Evolutionary conservation across 1,284 basidiomycete genomes (phyloP), one percentile per base, ranked within the genome.

Genomic region (Xerocomus nothofagi): DNA sequence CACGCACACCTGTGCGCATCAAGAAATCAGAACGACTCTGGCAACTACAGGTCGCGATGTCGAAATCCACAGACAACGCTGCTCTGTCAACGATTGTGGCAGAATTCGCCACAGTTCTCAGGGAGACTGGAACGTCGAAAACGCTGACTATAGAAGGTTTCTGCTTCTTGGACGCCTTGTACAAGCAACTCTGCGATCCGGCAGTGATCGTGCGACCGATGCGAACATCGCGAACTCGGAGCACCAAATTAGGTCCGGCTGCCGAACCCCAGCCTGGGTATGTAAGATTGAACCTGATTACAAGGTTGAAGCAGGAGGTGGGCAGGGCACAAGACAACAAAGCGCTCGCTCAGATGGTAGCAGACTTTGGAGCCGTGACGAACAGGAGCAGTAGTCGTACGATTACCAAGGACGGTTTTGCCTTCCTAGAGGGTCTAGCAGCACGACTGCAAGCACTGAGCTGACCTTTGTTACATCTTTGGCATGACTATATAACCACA

Each of bases 351-450:
- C 63, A 59, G 56, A 77, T 88, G 75, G 77, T 88, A 9, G 73
- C 76, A 12, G 84, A 87, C 44, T 88, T 88, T 67, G 80, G 79
- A 26, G 71, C 74, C 46, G 77, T 84, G 45, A 87, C 82, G 27
- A 81, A 86, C 61, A 75, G 76, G 62, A 82, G 78, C 57, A 80
- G 73, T 47, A 80, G 83, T 31, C 73, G 83, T 55, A 86, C 81
- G 43, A 72, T 88, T 42, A 88, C 84, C 23, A 88, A 88, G 78
- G 84, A 88, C 57, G 86, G 86, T 34, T 77, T 88, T 60, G 77
- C 74, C 6, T 89, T 89, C 65, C 68, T 89, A 49, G 79, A 82
- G 46, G 79, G 78, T 37, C 61, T 88, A 33, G 76, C 79, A 7
- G 71, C 69, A 41, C 71, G 80, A 51, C 62, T 88, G 53, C 71